Conservation (phyloP, 371 early-diverging fungal species). For the Blakeslea trispora region DNA sequence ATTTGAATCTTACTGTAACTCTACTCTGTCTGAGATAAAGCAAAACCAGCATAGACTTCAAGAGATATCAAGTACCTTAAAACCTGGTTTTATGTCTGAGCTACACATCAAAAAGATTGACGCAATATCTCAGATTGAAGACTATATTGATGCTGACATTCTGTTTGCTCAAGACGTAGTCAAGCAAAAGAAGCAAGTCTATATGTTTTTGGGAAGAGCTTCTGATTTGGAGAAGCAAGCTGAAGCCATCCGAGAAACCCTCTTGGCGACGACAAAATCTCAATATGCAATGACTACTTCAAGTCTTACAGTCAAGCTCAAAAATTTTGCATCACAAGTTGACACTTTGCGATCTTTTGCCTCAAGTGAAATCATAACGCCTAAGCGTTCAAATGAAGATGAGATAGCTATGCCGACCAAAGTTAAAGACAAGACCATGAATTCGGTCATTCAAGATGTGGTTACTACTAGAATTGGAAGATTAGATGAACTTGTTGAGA, state of each 20-base stretch:
- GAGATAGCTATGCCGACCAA: conserved; percentile 29
- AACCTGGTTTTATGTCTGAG: conserved; percentile 32
- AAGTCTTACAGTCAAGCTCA: conserved; percentile 9
- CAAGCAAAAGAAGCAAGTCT: conserved; percentile 24
- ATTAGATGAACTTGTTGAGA: conserved; percentile 32
- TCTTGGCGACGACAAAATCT: conserved; percentile 10
- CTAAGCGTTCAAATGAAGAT: conserved; percentile 28
- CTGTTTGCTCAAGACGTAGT: conserved; percentile 27
- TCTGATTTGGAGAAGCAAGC: conserved; percentile 32
- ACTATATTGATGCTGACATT: conserved; percentile 21
- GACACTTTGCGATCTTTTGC: conserved; percentile 3
- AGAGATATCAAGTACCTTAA: conserved; percentile 10
- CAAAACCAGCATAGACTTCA: conserved; percentile 10
- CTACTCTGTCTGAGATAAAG: conserved; percentile 13
- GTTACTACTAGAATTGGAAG: conserved; percentile 26
- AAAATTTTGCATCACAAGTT: conserved; percentile 22
- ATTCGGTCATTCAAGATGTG: conserved; percentile 41
- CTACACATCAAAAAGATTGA: conserved; percentile 29
- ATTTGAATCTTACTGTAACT: conserved; percentile 3
- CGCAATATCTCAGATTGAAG: conserved; percentile 18
- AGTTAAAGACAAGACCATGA: conserved; percentile 39
- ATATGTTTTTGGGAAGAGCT: conserved; percentile 19
- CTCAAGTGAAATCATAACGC: conserved; percentile 15
- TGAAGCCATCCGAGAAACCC: conserved; percentile 33
- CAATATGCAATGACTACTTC: neutral